A percentile compares a stretch with the other conserved stretches of the same genome.
phyloP scores from a whole-genome alignment of 768 basidiomycete species.

The Pleurotus platypus region DNA sequence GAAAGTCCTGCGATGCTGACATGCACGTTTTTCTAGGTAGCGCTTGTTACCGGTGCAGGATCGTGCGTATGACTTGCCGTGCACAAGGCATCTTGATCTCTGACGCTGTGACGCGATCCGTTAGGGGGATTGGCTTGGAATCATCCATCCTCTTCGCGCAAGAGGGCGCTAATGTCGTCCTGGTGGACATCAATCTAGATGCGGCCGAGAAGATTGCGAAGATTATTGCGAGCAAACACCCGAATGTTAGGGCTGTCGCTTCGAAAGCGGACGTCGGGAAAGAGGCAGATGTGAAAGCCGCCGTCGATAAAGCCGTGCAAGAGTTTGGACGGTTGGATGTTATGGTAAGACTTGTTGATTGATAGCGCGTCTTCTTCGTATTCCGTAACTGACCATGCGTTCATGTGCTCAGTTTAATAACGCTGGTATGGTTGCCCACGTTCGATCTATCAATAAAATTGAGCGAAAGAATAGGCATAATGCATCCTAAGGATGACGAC shows the following conservation, averaged over 20 bases:
- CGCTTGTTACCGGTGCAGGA: conserved; percentile 85
- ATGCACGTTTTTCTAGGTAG: conserved; percentile 39
- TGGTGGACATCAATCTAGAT: conserved; percentile 82
- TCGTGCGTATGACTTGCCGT: conserved; percentile 51
- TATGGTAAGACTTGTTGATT: conserved; percentile 56
- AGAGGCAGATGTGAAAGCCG: conserved; percentile 80
- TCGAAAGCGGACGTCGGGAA: conserved; percentile 85
- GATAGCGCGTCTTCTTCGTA: not conserved
- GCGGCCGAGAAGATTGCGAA: conserved; percentile 67
- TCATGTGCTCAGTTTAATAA: conserved; percentile 78
- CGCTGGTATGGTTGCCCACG: conserved; percentile 49
- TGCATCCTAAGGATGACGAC: conserved; percentile 94
- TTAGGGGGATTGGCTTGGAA: conserved; percentile 94
- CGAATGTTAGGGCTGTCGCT: conserved; percentile 65
- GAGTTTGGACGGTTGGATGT: conserved; percentile 93
- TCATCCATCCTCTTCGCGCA: conserved; percentile 92
- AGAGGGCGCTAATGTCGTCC: conserved; percentile 89
- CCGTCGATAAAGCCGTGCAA: conserved; percentile 75
- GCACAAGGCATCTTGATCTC: conserved; percentile 5
- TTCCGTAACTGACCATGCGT: not conserved
- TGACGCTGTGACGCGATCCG: conserved; percentile 16
- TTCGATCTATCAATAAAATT: not conserved
- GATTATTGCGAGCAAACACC: conserved; percentile 61
- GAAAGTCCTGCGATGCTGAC: too few relatives aligned
- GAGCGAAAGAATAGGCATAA: conserved; percentile 65